Conservation (phyloP, 2,329 filamentous ascomycete species). For the Fusarium newnesense region DNA sequence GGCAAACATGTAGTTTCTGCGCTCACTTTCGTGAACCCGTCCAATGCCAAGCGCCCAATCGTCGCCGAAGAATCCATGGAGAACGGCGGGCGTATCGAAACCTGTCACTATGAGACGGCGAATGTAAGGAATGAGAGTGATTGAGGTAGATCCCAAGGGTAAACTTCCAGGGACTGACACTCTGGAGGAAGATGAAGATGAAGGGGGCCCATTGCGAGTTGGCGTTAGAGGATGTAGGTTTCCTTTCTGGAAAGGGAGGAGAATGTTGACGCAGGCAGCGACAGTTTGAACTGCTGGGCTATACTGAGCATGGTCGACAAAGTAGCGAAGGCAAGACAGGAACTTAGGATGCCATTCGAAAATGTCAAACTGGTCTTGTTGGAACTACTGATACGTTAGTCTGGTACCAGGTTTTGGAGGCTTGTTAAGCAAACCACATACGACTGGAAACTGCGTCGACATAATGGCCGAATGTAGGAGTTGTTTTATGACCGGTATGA, state of each 20-base stretch:
- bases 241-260: constrained; percentile 82
- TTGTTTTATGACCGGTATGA: background rate
- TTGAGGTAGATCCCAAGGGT: constrained; percentile 44
- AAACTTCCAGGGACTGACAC: constrained; percentile 41
- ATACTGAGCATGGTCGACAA: constrained; percentile 90
- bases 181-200: constrained; percentile 43
- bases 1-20: constrained; percentile 93
- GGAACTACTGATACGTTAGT: constrained; percentile 52
- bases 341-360: constrained; percentile 94
- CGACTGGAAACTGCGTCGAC: constrained; percentile 43
- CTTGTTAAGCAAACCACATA: constrained; percentile 25
- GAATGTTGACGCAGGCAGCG: constrained; percentile 91
- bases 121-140: constrained; percentile 88
- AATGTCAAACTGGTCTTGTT: constrained; percentile 74
- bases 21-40: constrained; percentile 85
- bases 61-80: constrained; percentile 97
- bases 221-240: constrained; percentile 52
- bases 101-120: constrained; percentile 90
- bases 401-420: background rate
- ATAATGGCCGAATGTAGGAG: constrained; percentile 18
- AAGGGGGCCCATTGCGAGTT: constrained; percentile 44
- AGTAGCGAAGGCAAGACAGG: constrained; percentile 89
- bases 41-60: constrained; percentile 86
- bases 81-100: constrained; percentile 85
- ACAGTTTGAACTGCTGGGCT: constrained; percentile 85